Percentiles rank a stretch among this genome's conserved stretches.
phyloP scores from a whole-genome alignment of 148 eudicot species.

The Chenopodium album region DNA sequence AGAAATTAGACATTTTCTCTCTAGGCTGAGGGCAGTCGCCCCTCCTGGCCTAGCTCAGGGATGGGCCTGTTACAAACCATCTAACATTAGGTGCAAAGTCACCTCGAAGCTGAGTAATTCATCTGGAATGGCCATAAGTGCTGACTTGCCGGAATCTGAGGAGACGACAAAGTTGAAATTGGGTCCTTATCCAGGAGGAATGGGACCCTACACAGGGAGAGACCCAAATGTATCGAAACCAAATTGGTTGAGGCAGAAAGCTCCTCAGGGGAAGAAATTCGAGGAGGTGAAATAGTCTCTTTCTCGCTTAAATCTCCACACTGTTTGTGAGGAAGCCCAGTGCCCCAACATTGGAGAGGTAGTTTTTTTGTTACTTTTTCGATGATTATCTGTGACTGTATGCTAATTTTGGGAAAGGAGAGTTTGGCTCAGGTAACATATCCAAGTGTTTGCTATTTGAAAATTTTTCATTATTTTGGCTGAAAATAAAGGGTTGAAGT shows the following conservation, averaged over 20 bases:
- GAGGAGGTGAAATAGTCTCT: slow-evolving; percentile 72
- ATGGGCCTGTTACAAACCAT: background rate
- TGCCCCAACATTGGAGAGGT: slow-evolving; percentile 93
- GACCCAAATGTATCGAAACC: slow-evolving; percentile 89
- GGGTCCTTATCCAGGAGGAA: slow-evolving; percentile 39
- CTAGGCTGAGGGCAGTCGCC: too few species aligned
- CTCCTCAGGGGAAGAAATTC: slow-evolving; percentile 74
- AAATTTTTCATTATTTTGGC: too few species aligned
- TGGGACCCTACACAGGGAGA: slow-evolving; percentile 63
- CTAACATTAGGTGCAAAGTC: slow-evolving; percentile 16
- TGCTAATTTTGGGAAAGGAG: too few species aligned
- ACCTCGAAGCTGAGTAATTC: background rate
- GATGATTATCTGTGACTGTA: too few species aligned
- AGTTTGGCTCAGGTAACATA: too few species aligned
- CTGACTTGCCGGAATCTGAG: slow-evolving; percentile 15
- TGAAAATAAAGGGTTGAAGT: too few species aligned
- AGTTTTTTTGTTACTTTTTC: background rate
- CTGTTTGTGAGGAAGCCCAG: slow-evolving; percentile 93
- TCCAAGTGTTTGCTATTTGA: too few species aligned
- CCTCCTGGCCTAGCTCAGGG: too few species aligned
- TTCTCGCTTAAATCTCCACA: slow-evolving; percentile 68
- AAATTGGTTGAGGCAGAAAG: slow-evolving; percentile 80
- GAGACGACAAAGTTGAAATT: background rate
- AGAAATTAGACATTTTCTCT: too few species aligned
- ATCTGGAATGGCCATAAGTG: background rate